Base-by-base conservation (phyloP, 2,329 filamentous ascomycete species). In the Fusarium sulawesiense region DNA sequence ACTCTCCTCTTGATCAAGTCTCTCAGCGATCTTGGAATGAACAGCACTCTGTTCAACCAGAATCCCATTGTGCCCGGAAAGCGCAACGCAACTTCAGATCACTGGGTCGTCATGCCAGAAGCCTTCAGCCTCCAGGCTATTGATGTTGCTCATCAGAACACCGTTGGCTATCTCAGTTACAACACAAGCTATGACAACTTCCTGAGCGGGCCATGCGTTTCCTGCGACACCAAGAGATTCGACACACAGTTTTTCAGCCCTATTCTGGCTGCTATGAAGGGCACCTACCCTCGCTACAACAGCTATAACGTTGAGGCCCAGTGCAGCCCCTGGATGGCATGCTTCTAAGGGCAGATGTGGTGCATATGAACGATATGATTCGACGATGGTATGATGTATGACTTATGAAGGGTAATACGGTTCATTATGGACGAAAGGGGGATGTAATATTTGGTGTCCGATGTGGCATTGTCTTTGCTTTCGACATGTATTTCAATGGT, bases 71-170 rank as follows among this genome's bases (percentile, higher is more conserved):
- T 81, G 14, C 80, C 80, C 18, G 75, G 76, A 6, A 75, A 71
- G 29, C 75, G 74, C 58, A 77, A 76, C 54, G 54, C 71, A 1
- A 75, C 78, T 3, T 55, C 74, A 6, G 72, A 73, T 4, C 78
- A 73, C 59, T 81, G 80, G 80, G 79, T 81, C 7, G 76, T 81
- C 41, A 81, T 81, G 78, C 80, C 80, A 0, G 79, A 81, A 55
- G 72, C 78, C 2, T 80, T 81, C 56, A 78, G 72, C 20, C 68
- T 81, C 30, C 72, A 76, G 48, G 80, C 78, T 4, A 76, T 75
- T 6, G 79, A 81, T 55, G 71, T 74, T 40, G 71, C 77, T 14
- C 77, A 74, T 27, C 73, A 78, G 29, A 77, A 75, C 5, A 60
- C 79, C 7, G 69, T 81, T 23, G 80, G 80, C 9, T 76, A 76